Percentiles rank a stretch among this genome's conserved stretches.
phyloP scores from a whole-genome alignment of 2,329 filamentous ascomycete species.

The Didymella keratinophila region DNA sequence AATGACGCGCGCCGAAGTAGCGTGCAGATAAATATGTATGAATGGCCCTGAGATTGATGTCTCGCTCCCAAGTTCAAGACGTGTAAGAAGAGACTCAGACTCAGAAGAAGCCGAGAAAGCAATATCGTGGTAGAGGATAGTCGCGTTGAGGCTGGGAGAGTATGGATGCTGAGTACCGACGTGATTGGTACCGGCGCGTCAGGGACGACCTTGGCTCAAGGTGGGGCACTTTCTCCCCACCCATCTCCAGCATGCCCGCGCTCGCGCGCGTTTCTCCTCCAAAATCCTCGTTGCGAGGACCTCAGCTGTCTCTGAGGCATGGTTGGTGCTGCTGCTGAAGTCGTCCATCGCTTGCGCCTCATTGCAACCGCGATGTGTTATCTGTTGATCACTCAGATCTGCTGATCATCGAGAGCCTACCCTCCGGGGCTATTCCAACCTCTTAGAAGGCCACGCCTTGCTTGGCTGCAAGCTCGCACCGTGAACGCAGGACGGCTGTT shows the following conservation, averaged over 20 bases:
- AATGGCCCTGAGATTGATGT: background rate
- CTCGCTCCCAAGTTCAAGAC: background rate
- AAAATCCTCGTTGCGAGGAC: background rate
- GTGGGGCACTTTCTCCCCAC: conserved; percentile 15
- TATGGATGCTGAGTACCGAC: conserved; percentile 16
- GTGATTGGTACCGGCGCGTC: conserved; percentile 15
- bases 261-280: conserved; percentile 15
- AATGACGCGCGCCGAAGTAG: conserved; percentile 18
- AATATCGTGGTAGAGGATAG: conserved; percentile 20
- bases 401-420: background rate
- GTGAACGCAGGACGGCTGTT: conserved; percentile 7
- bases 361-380: background rate
- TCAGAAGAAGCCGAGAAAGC: conserved; percentile 1
- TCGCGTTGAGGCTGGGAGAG: conserved; percentile 26
- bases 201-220: conserved; percentile 3
- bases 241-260: conserved; percentile 13
- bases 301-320: background rate
- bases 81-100: background rate
- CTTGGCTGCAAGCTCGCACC: conserved; percentile 14
- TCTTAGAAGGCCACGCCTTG: background rate
- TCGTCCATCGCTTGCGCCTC: background rate
- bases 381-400: background rate
- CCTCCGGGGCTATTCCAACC: background rate
- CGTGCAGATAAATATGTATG: background rate
- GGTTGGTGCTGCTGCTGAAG: background rate